Conservation (phyloP, 768 basidiomycete genomes). For the Amanita fuliginea region DNA sequence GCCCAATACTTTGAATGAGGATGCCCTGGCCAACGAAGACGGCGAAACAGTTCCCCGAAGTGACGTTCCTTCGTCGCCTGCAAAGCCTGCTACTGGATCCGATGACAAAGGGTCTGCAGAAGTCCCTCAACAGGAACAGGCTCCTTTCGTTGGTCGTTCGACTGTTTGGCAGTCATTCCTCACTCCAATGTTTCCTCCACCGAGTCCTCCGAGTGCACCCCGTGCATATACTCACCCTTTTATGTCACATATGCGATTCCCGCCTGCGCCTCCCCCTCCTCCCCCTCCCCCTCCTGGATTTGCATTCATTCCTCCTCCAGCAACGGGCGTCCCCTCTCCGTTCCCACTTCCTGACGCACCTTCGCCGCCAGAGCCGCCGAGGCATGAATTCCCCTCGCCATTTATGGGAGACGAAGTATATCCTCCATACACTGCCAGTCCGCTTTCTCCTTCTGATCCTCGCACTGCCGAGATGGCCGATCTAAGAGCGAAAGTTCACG, state of each 20-base stretch:
- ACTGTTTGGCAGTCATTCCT: constrained; percentile 4
- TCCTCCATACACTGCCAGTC: background rate
- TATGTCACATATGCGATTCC: background rate
- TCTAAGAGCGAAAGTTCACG: constrained; percentile 41
- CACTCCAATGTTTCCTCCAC: background rate
- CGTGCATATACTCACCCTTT: constrained; percentile 1
- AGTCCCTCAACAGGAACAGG: constrained; percentile 1
- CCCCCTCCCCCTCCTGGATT: constrained; percentile 11
- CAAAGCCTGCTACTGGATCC: background rate
- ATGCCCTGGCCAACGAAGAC: background rate
- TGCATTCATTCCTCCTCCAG: constrained; percentile 9
- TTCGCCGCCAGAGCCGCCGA: constrained; percentile 10
- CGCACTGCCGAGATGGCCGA: constrained; percentile 8
- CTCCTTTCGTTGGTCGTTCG: background rate
- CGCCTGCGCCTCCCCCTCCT: background rate
- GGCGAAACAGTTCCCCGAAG: background rate
- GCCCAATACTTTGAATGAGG: constrained; percentile 1
- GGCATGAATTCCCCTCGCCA: background rate
- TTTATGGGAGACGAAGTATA: background rate
- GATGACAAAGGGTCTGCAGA: background rate
- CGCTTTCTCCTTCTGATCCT: background rate
- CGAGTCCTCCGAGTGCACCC: constrained; percentile 4
- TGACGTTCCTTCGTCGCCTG: background rate
- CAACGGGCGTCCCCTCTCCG: constrained; percentile 9
- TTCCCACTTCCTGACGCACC: constrained; percentile 9